Conservation (phyloP, 192 early-diverging fungal species). For the Glomus cerebriforme region DNA sequence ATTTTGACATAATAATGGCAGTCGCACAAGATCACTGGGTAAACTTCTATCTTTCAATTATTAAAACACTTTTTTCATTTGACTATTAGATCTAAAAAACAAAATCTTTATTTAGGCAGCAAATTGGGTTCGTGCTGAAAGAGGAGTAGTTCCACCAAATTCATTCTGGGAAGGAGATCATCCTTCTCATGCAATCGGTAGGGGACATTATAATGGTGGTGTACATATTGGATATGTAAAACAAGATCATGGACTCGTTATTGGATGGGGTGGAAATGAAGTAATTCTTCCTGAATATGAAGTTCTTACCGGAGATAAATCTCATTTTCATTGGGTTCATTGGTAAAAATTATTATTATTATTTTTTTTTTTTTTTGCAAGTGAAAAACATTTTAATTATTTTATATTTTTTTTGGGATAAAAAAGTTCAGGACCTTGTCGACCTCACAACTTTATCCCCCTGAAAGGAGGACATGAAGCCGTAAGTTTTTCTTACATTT, state of each 20-base stretch:
- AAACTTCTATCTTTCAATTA: neutral
- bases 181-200: neutral
- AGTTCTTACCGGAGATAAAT: neutral
- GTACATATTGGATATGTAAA: neutral
- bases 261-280: neutral
- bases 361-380: neutral
- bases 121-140: neutral
- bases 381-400: neutral
- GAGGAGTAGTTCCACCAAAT: neutral
- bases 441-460: neutral
- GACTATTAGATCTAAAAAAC: neutral
- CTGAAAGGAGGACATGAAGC: neutral
- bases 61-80: neutral
- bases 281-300: neutral
- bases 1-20: too few relatives aligned
- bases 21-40: constrained; percentile 11
- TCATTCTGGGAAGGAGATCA: neutral
- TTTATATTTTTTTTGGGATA: too few relatives aligned
- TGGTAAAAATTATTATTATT: neutral
- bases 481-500: neutral
- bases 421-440: neutral
- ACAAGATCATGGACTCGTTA: neutral
- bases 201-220: neutral
- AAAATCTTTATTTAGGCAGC: neutral
- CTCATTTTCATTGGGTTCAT: neutral